Evolutionary conservation across 2,329 filamentous ascomycete genomes (phyloP).

Genomic region (Tolypocladium paradoxum): DNA sequence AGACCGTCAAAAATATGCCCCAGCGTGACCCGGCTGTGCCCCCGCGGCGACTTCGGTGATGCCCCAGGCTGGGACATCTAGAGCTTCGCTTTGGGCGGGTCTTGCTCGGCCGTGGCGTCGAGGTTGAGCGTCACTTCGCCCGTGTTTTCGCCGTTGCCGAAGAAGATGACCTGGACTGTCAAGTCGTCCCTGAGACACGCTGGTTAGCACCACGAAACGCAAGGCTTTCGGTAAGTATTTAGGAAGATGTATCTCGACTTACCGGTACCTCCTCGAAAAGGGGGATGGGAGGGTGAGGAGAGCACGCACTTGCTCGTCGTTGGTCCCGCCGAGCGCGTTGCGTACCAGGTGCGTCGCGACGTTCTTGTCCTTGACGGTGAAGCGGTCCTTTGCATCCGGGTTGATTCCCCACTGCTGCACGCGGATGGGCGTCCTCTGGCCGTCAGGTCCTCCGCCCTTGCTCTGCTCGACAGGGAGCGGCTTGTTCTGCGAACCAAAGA

Average conservation of each 20-base stretch:
- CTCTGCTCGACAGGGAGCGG: constrained; percentile 68
- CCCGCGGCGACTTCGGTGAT: background rate
- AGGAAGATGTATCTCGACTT: constrained; percentile 8
- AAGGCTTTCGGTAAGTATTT: background rate
- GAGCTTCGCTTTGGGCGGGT: constrained; percentile 26
- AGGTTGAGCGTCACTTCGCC: constrained; percentile 75
- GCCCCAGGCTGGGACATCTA: constrained; percentile 11
- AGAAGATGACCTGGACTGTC: constrained; percentile 98
- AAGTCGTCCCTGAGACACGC: constrained; percentile 62
- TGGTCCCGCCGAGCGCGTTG: constrained; percentile 87
- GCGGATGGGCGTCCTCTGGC: constrained; percentile 79
- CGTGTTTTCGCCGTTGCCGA: constrained; percentile 67
- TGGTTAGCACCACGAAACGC: background rate
- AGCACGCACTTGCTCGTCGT: constrained; percentile 87
- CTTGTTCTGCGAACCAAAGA: constrained; percentile 40
- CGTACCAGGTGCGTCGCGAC: constrained; percentile 90
- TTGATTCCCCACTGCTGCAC: constrained; percentile 85
- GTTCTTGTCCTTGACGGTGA: constrained; percentile 90
- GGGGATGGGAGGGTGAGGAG: constrained; percentile 84
- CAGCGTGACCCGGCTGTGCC: background rate
- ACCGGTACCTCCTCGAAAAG: constrained; percentile 86
- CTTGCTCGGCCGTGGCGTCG: constrained; percentile 61
- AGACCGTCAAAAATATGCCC: background rate
- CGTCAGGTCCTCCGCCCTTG: constrained; percentile 39
- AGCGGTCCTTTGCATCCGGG: constrained; percentile 63